A percentile compares a stretch with the other conserved stretches of the same genome.
phyloP scores from a whole-genome alignment of 345 rosid species.

The Eucalyptus coolabah region DNA sequence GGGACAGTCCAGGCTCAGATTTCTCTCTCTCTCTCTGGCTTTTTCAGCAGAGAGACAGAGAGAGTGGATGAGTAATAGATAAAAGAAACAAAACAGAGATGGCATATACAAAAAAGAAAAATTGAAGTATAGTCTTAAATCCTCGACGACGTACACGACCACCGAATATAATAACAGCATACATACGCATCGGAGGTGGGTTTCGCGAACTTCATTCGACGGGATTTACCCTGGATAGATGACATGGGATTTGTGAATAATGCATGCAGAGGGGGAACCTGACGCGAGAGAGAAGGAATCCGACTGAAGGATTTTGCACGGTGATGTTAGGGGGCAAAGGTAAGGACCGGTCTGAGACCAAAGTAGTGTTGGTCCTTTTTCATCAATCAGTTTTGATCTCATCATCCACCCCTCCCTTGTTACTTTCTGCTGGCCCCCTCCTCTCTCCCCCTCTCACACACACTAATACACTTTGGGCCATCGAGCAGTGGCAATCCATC shows the following conservation, averaged over 20 bases:
- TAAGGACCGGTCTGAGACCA: not conserved
- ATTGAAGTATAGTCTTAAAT: not conserved
- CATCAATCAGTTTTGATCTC: not conserved
- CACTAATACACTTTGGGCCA: not conserved
- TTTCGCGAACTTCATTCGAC: not conserved
- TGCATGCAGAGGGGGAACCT: not conserved
- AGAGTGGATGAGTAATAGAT: not conserved
- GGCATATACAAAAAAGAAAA: not conserved
- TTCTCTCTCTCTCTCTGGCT: not conserved
- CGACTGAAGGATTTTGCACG: not conserved
- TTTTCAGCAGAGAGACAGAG: not conserved
- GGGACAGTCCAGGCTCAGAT: not conserved
- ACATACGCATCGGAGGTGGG: not conserved
- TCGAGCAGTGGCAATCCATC: not conserved
- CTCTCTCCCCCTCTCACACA: not conserved
- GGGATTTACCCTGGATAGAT: not conserved
- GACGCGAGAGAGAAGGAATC: not conserved
- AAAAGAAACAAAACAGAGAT: not conserved
- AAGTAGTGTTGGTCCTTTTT: not conserved
- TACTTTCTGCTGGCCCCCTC: not conserved
- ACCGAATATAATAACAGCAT: not conserved
- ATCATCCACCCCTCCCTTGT: not conserved
- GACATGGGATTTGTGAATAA: not conserved
- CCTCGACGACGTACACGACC: not conserved
- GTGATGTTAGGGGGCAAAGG: not conserved